Percentiles rank a stretch among this genome's conserved stretches.
Conservation (phyloP, 345 rosid genomes). For the Brassica rapa region DNA sequence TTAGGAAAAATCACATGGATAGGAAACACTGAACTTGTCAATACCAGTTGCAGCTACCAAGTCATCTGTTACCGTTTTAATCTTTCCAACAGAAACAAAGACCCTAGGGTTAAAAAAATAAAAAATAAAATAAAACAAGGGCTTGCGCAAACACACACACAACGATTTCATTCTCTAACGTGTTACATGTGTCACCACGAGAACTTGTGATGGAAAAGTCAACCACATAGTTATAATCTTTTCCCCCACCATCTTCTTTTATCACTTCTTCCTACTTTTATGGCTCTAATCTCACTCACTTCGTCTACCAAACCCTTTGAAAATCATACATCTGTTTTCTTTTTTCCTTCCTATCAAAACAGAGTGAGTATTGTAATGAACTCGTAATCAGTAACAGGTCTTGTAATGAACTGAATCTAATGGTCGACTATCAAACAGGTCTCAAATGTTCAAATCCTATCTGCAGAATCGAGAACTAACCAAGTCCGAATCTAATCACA, state of each 20-base stretch:
- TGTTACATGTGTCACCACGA: constrained; percentile 31
- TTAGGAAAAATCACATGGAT: neutral
- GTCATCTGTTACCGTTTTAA: neutral
- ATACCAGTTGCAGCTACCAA: too few relatives aligned
- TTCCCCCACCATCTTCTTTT: constrained; percentile 9
- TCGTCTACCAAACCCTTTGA: neutral
- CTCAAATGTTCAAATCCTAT: too few relatives aligned
- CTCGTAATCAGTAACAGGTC: neutral
- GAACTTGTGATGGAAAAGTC: constrained; percentile 17
- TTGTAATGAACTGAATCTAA: constrained; percentile 2
- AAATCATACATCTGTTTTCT: neutral
- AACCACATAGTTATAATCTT: constrained; percentile 19
- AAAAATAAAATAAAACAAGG: neutral
- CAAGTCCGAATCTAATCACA: neutral
- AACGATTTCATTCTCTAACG: neutral
- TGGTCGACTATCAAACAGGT: constrained; percentile 18
- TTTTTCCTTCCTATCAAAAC: neutral
- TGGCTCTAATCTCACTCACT: neutral
- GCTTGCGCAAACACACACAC: constrained; percentile 12
- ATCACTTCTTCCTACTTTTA: neutral
- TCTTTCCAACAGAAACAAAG: constrained; percentile 23
- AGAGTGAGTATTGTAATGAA: neutral
- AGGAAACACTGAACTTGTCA: neutral
- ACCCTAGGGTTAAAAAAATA: constrained; percentile 24
- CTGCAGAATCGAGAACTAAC: neutral